Evolutionary conservation across 2,329 filamentous ascomycete species (phyloP), one percentile per base, ranked within the genome.

Genomic region (Paraconiothyrium sp.): DNA sequence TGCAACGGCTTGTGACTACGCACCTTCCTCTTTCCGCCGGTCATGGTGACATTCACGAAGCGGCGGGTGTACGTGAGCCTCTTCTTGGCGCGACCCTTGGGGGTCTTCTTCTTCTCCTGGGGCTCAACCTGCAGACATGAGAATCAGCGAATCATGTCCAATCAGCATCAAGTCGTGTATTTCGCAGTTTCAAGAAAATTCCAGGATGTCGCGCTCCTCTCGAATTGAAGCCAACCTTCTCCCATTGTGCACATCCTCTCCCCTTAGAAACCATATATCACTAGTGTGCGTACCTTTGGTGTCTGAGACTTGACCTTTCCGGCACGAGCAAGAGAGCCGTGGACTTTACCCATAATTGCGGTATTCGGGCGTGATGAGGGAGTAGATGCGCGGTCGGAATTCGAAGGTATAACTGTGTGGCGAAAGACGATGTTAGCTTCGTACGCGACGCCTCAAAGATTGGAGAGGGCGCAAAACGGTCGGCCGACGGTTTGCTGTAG

Each of bases 81-180:
- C 93, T 98, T 98, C 86, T 95, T 93, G 76, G 94, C 94, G 81
- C 94, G 93, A 81, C 94, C 94, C 90, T 97, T 97, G 81, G 94
- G 93, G 76, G 86, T 88, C 92, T 98, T 97, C 85, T 92, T 87
- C 91, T 97, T 97, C 90, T 97, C 94, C 85, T 94, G 91, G 63
- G 87, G 84, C 85, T 95, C 92, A 83, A 94, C 91, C 91, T 93
- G 77, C 80, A 58, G 27, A 58, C 30, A 35, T 58, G 44, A 57
- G 22, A 49, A 64, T 78, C 63, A 78, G 76, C 67, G 54, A 57
- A 41, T 59, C 48, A 60, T 43, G 58, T 59, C 22, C 27, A 30
- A 46, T 27, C 27, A 34, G 14, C 13, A 30, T 16, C 35, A 30
- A 24, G 9, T 14, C 27, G 22, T 30, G 24, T 52, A 27, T 39